phyloP scores from a whole-genome alignment of 1,139 yeast genomes.

The Geotrichum reessii region DNA sequence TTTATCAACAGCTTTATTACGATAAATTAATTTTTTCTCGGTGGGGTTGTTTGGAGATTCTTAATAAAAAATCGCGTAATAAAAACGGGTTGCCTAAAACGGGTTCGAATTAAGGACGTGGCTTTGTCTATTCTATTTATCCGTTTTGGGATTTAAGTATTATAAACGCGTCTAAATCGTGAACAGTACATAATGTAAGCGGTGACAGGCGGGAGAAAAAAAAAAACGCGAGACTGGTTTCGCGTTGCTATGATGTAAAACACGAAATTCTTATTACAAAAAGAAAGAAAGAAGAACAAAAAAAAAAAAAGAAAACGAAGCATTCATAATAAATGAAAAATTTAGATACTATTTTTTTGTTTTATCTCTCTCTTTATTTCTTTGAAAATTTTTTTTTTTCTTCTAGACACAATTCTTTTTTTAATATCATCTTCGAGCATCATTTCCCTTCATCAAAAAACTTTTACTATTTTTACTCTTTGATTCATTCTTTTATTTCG shows the following conservation, averaged over 20 bases:
- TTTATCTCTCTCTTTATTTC: slow-evolving; percentile 1
- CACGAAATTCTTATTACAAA: neutral
- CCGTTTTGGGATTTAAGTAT: neutral
- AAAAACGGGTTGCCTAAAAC: neutral
- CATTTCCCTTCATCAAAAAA: neutral
- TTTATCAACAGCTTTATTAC: too few species aligned
- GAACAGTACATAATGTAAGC: neutral
- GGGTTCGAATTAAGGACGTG: neutral
- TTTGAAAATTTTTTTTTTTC: neutral
- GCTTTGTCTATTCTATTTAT: neutral
- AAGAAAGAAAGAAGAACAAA: neutral
- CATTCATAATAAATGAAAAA: neutral
- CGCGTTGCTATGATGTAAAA: slow-evolving; percentile 11
- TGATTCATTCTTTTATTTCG: neutral
- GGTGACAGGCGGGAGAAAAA: neutral
- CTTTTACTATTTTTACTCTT: neutral
- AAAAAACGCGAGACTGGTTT: neutral
- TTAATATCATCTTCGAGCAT: neutral
- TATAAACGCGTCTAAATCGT: neutral
- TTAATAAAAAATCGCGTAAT: neutral
- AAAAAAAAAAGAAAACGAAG: neutral
- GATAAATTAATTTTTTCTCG: too few species aligned
- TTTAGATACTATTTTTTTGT: neutral
- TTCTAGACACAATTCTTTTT: neutral
- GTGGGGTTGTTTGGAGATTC: too few species aligned